Conservation (phyloP, 352 stramenopile species). For the Phytopythium boreale region DNA sequence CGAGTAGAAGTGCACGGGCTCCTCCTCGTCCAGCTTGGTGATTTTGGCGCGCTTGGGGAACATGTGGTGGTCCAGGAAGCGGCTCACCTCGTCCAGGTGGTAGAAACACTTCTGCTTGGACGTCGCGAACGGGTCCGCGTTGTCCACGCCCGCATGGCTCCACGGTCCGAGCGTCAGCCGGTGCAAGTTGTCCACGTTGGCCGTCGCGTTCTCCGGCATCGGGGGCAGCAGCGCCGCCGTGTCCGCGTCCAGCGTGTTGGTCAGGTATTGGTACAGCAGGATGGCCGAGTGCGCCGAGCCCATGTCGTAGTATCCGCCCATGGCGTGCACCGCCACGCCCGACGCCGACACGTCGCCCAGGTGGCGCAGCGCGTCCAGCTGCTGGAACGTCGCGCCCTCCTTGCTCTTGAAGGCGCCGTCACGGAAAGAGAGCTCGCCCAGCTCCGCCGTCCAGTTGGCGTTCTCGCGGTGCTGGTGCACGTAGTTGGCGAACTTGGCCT, state of each 20-base stretch:
- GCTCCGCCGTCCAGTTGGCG: slow-evolving; percentile 44
- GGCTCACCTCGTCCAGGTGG: slow-evolving; percentile 78
- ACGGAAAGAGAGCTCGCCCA: slow-evolving; percentile 53
- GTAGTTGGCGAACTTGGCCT: slow-evolving; percentile 59
- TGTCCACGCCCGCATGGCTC: slow-evolving; percentile 83
- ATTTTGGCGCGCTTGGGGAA: slow-evolving; percentile 59
- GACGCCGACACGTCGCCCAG: slow-evolving; percentile 61
- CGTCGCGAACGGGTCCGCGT: slow-evolving; percentile 68
- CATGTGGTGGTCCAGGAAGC: slow-evolving; percentile 83
- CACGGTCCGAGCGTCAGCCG: slow-evolving; percentile 75
- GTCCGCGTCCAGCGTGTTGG: slow-evolving; percentile 65
- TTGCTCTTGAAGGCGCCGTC: slow-evolving; percentile 55
- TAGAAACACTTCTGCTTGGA: slow-evolving; percentile 87
- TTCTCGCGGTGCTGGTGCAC: slow-evolving; percentile 66
- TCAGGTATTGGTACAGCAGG: slow-evolving; percentile 77
- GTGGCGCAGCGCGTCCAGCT: slow-evolving; percentile 55
- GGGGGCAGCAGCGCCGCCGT: slow-evolving; percentile 45
- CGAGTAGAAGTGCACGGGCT: slow-evolving; percentile 81
- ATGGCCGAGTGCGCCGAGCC: slow-evolving; percentile 67
- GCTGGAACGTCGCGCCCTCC: slow-evolving; percentile 32
- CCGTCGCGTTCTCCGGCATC: slow-evolving; percentile 35
- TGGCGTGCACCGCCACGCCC: slow-evolving; percentile 63
- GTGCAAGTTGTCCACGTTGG: slow-evolving; percentile 46
- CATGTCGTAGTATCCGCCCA: slow-evolving; percentile 82
- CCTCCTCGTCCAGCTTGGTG: slow-evolving; percentile 56